Evolutionary conservation across 2,329 filamentous ascomycete species (phyloP).

Genomic region (Calonectria crousiana): DNA sequence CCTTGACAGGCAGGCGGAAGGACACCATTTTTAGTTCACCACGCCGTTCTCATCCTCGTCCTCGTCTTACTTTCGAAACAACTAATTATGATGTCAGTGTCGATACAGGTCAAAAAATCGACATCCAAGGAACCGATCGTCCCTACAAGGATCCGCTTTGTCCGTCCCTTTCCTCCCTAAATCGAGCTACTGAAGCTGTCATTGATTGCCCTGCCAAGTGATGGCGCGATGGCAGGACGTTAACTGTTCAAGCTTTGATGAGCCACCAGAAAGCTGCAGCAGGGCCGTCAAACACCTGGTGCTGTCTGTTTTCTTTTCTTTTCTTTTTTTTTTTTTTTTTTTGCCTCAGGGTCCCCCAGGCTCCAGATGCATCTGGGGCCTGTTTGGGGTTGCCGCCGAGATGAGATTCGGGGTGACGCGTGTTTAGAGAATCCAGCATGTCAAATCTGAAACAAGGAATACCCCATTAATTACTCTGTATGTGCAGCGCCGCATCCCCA

Average conservation of each 20-base stretch:
- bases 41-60: neutral
- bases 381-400: constrained; percentile 21
- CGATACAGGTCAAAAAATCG: neutral
- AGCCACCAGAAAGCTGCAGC: constrained; percentile 42
- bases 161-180: neutral
- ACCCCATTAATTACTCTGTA: constrained; percentile 10
- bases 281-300: constrained; percentile 13
- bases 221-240: constrained; percentile 24
- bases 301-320: neutral
- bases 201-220: constrained; percentile 20
- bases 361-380: constrained; percentile 7
- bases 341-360: constrained; percentile 19
- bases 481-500: constrained; percentile 4
- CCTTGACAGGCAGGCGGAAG: constrained; percentile 10
- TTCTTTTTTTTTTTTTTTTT: neutral
- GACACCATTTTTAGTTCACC: constrained; percentile 37
- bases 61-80: constrained; percentile 14
- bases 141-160: constrained; percentile 9
- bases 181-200: constrained; percentile 6
- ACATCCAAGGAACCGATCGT: constrained; percentile 6
- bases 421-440: constrained; percentile 21
- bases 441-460: constrained; percentile 10
- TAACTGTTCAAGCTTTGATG: constrained; percentile 33
- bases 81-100: neutral
- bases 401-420: constrained; percentile 31